Percentiles rank a stretch among this genome's conserved stretches.
Evolutionary conservation across 148 eudicot species (phyloP).

Genomic region (Heliosperma pusillum): DNA sequence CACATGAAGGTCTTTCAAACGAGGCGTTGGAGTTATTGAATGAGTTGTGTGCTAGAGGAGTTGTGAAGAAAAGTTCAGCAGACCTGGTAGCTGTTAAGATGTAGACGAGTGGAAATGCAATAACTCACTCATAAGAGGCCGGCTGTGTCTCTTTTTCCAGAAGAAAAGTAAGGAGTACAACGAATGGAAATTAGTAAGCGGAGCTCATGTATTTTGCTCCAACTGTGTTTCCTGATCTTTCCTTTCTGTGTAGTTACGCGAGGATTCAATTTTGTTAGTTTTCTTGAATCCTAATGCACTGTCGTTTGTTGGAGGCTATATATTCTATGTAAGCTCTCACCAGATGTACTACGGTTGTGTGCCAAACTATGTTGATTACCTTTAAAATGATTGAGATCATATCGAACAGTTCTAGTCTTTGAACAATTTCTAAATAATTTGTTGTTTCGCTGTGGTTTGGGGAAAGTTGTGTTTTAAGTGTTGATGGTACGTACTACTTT

Average conservation of each 20-base stretch:
- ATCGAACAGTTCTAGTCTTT: background rate
- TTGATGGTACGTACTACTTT: too few relatives aligned
- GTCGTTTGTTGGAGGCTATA: background rate
- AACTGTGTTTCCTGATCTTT: background rate
- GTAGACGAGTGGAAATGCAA: conserved; percentile 21
- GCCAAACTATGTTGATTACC: background rate
- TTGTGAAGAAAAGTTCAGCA: conserved; percentile 53
- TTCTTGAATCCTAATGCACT: conserved; percentile 7
- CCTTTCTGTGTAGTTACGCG: conserved; percentile 8
- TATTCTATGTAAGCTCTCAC: background rate
- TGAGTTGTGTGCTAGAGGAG: conserved; percentile 45
- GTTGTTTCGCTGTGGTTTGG: too few relatives aligned
- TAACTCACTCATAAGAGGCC: background rate
- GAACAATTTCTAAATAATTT: background rate
- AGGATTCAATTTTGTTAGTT: conserved; percentile 29
- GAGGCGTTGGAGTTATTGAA: conserved; percentile 52
- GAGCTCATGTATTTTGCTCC: background rate
- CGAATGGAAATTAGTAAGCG: conserved; percentile 11
- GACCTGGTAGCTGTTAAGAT: conserved; percentile 45
- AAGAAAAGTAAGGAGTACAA: too few relatives aligned
- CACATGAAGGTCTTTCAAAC: conserved; percentile 48
- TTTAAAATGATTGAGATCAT: background rate
- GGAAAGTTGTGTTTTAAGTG: too few relatives aligned
- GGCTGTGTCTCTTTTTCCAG: too few relatives aligned
- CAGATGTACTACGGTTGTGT: too few relatives aligned